These are phyloP conservation scores for Malassezia sympodialis DNA, from an alignment of 1,284 basidiomycete species.

Conservation along the genomic window DNA sequence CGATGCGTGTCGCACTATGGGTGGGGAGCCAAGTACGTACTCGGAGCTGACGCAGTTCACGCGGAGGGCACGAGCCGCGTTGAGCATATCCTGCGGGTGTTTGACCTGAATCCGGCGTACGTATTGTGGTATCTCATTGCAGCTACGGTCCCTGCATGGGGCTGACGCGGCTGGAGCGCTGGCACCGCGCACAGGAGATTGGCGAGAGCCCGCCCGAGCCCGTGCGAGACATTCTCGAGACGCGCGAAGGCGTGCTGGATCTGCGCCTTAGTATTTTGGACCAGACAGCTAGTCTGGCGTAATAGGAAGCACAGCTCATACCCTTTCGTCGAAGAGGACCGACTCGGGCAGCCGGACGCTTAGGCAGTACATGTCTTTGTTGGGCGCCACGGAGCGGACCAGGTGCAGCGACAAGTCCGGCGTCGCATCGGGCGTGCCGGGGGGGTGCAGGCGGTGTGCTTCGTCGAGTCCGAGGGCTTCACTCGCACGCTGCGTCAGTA, in stretches of 20 bases:
- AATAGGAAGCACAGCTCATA: not conserved
- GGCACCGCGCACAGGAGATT: constrained; percentile 70
- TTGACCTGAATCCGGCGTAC: constrained; percentile 39
- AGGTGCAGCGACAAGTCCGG: constrained; percentile 57
- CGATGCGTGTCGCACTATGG: constrained; percentile 23
- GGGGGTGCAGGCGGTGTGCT: constrained; percentile 7
- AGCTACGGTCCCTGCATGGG: constrained; percentile 80
- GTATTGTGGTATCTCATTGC: not conserved
- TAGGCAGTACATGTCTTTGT: constrained; percentile 97
- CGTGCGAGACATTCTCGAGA: constrained; percentile 52
- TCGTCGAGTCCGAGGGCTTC: constrained; percentile 19
- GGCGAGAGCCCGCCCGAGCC: constrained; percentile 74
- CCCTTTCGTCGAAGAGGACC: constrained; percentile 21
- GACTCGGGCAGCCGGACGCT: constrained; percentile 68
- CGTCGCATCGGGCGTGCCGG: constrained; percentile 21
- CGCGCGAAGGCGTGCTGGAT: constrained; percentile 28
- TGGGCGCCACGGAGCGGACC: constrained; percentile 86
- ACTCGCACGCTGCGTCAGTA: constrained; percentile 24
- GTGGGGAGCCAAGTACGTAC: constrained; percentile 19
- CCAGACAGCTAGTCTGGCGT: not conserved
- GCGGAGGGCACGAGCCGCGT: constrained; percentile 34
- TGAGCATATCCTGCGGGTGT: constrained; percentile 40
- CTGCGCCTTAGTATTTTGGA: constrained; percentile 10
- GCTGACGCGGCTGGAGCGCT: constrained; percentile 69
- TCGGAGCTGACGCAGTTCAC: constrained; percentile 25